Base-by-base conservation (phyloP, 768 basidiomycete species). In the Sistotremastrum niveocremeum region DNA sequence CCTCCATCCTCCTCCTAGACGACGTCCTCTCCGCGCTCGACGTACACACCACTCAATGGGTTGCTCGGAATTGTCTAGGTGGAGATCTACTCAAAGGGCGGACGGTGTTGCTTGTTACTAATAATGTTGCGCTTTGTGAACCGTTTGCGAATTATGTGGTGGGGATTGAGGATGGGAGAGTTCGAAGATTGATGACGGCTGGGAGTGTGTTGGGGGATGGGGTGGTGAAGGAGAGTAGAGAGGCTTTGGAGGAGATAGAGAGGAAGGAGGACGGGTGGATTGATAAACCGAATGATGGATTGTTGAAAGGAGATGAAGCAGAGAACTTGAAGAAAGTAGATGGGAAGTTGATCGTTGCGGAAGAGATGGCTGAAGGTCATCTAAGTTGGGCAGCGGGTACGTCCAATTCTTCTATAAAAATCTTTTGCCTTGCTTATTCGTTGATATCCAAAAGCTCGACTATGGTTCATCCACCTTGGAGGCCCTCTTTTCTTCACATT, bases 41-140 rank as follows among this genome's bases (percentile, higher is more conserved):
- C 49, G 65, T 67, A 6, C 60, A 68, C 40, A 70, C 68, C 4
- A 61, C 65, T 20, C 56, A 62, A 41, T 67, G 54, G 52, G 66
- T 70, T 47, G 63, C 66, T 35, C 63, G 66, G 11, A 60, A 66
- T 42, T 56, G 64, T 33, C 60, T 69, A 53, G 45, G 50, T 33
- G 61, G 65, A 1, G 61, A 63, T 33, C 51, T 69, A n/a, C 56
- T 67, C 45, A 50, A 54, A 34, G 65, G 54, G 7, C 55, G 67
- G 32, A 69, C 67, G 7, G 56, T 67, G 8, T 50, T 69, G 11
- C 51, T 67, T 20, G 90, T 95, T 43, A 95, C 93, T 3, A 93
- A 99, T 57, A 89, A 94, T 56, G 84, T 95, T 34, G 84, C 90
- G 56, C 71, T 98, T 3, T 90, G 87, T 56, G 72, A 78, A 2